Base-by-base conservation (phyloP, 2,329 filamentous ascomycete species). In the Penicillium expansum region DNA sequence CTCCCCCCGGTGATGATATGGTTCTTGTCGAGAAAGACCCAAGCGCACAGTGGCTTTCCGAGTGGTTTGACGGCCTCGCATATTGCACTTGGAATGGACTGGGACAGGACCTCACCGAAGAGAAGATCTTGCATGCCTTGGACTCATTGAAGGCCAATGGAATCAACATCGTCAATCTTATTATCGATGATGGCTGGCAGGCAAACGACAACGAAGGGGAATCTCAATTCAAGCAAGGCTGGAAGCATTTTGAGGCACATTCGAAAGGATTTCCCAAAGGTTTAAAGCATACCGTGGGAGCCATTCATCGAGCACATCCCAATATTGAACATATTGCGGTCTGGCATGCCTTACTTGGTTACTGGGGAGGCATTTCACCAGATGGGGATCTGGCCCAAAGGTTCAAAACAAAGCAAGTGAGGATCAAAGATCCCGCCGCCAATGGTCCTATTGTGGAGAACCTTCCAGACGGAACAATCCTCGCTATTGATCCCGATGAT, bases 171-270 rank as follows among this genome's bases (percentile, higher is more conserved):
- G 87, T 86, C 0, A 96, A 87, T 67, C 80, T 99, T 2, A 96
- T 97, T 59, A 96, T 99, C 60, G 94, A 99, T 66, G 94, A 99
- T 70, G 96, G 95, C 66, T 99, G 94, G 94, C 92, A 96, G 73
- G 85, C 88, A 9, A 81, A 96, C 7, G 83, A 86, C 27, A 78
- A 79, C 29, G 77, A 82, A 60, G 82, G 80, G 4, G 74, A 80
- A 14, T 78, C 73, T 1, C 81, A 84, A 61, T 82, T 81, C 61
- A 69, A 76, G 37, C 75, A 81, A 14, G 80, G 79, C 14, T 96
- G 90, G 91, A 83, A 84, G 10, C 84, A 88, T 8, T 97, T 99
- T 62, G 92, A 97, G 69, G 94, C 93, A 0, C 90, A 95, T 56
- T 82, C 85, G 11, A 79, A 83, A 27, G 85, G 86, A 0, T 99